Evolutionary conservation across 331 rosid genomes (phyloP), one percentile per base, ranked within the genome.

Genomic region (Telfairia occidentalis): DNA sequence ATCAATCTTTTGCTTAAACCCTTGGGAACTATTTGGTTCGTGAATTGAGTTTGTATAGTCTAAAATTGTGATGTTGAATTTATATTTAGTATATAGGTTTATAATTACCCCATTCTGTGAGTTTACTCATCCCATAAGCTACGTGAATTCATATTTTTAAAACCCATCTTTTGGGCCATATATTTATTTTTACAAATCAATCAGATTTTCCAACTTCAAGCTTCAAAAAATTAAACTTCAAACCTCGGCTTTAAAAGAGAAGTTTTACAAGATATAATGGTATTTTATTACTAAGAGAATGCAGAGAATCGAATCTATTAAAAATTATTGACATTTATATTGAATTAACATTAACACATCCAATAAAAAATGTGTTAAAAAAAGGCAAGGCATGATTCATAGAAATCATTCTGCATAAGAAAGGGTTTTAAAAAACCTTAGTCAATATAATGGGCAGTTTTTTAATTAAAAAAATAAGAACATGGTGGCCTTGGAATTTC

Each of bases 401-500:
- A 21, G 32, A 65, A 65, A 65, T 65, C 73, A 38, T 65, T 38
- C 73, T 40, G 21, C 11, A 40, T 23, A 66, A 66, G 52, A 66
- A 40, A 66, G 52, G 40, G 19, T 5, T 0, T 18, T 58, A 55
- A 1, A 57, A 28, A 28, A 29, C 0, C 19, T 5, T 38, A 40
- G 73, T 66, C 53, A 66, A 66, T 40, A 40, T 15, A 26, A 43
- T 4, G 7, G 38, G 57, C 35, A 12, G 35, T 42, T 16, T 59
- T 26, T 11, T 24, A 7, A 52, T 16, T 0, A 9, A 46, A 48
- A 77, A 38, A 59, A 24, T 40, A 61, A 52, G 7, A 82, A 77
- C 65, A 53, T 64, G 73, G 32, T 3, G 73, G 64, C 75, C 64
- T 50, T 42, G 83, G 74, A 81, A 85, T 87, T 90, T 81, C 89